Evolutionary conservation across 1,139 yeast genomes (phyloP).

Genomic region (Suhomyces bribrorum): DNA sequence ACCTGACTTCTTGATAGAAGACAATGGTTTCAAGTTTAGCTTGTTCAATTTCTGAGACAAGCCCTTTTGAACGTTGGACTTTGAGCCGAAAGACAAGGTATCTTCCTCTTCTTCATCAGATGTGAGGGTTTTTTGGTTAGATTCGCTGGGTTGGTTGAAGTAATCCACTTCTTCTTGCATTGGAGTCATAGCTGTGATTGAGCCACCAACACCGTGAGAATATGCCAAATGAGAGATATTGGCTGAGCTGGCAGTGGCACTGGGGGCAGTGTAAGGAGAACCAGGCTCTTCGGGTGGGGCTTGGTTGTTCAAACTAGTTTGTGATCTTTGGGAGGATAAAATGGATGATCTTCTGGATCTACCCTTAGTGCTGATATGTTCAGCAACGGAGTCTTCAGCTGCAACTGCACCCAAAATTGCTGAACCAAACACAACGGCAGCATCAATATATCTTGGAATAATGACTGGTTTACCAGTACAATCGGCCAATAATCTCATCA

Average conservation of each 20-base stretch:
- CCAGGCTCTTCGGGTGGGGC: constrained; percentile 30
- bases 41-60: constrained; percentile 41
- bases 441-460: constrained; percentile 92
- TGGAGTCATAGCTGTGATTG: constrained; percentile 56
- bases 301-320: constrained; percentile 26
- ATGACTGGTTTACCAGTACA: constrained; percentile 91
- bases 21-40: constrained; percentile 43
- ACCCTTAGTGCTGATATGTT: constrained; percentile 33
- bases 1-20: constrained; percentile 18
- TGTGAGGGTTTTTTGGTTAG: constrained; percentile 1
- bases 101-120: constrained; percentile 42
- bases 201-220: constrained; percentile 36
- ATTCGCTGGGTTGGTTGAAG: constrained; percentile 37
- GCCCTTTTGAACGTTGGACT: constrained; percentile 51
- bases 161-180: constrained; percentile 51
- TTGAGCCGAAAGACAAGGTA: constrained; percentile 61
- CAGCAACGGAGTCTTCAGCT: constrained; percentile 57
- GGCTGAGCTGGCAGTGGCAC: constrained; percentile 62
- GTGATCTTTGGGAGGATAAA: constrained; percentile 35
- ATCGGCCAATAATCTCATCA: constrained; percentile 88
- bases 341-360: constrained; percentile 43
- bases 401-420: constrained; percentile 96
- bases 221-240: constrained; percentile 58
- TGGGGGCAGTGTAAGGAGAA: constrained; percentile 76
- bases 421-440: constrained; percentile 94